A percentile compares a stretch with the other conserved stretches of the same genome.
Evolutionary conservation across 1,284 basidiomycete species (phyloP).

Genomic region (Rhodotorula sp.): DNA sequence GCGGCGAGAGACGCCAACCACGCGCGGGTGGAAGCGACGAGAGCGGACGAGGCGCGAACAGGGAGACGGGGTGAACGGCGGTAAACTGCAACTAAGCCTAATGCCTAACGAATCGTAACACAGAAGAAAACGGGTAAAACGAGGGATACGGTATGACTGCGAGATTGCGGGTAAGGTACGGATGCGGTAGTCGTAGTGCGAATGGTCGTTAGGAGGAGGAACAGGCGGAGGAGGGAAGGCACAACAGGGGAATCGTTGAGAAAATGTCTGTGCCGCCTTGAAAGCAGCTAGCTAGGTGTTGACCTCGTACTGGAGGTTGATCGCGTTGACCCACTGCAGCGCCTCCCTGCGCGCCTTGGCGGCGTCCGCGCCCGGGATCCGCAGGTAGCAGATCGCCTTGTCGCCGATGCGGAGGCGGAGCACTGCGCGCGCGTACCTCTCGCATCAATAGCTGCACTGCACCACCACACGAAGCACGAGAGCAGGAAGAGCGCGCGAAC

Average conservation of each 20-base stretch:
- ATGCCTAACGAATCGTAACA: not conserved
- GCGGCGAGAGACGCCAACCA: not conserved
- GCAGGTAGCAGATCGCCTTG: conserved; percentile 90
- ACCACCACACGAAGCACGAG: not conserved
- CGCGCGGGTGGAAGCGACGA: too few relatives aligned
- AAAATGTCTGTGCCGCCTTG: not conserved
- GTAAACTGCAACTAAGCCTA: too few relatives aligned
- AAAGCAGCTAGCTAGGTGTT: conserved; percentile 11
- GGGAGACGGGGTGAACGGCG: not conserved
- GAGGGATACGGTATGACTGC: not conserved
- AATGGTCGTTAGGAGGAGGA: too few relatives aligned
- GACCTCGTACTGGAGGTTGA: conserved; percentile 33
- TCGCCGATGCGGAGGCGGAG: conserved; percentile 74
- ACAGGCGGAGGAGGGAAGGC: not conserved
- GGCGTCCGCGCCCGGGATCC: conserved; percentile 46
- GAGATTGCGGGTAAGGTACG: not conserved
- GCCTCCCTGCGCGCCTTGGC: conserved; percentile 21
- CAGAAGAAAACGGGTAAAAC: not conserved
- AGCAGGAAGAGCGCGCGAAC: conserved; percentile 3
- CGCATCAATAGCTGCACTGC: not conserved
- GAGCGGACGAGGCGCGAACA: too few relatives aligned
- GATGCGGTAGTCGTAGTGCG: not conserved
- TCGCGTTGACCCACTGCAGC: conserved; percentile 25
- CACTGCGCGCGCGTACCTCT: conserved; percentile 55
- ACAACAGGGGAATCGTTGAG: not conserved